A percentile compares a stretch with the other conserved stretches of the same genome.
Conservation (phyloP, 352 stramenopile species). For the Detonula confervacea region DNA sequence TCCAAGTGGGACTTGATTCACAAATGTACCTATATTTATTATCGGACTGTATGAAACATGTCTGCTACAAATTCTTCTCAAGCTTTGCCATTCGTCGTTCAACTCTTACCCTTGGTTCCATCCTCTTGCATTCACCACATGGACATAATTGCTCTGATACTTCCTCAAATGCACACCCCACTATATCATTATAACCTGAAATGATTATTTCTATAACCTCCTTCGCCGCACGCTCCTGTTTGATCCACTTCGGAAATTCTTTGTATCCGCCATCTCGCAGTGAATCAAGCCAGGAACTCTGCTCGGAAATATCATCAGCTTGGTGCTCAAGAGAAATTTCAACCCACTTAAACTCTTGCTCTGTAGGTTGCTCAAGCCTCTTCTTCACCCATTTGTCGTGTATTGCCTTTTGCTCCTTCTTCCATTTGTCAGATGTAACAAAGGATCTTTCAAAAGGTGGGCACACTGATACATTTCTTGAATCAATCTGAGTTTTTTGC, state of each 20-base stretch:
- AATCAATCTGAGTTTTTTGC: not conserved
- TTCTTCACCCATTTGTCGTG: not conserved
- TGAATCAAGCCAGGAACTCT: too few species aligned
- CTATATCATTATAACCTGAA: not conserved
- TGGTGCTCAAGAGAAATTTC: not conserved
- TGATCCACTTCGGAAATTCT: not conserved
- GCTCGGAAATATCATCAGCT: not conserved
- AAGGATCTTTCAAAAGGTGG: not conserved
- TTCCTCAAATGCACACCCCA: not conserved
- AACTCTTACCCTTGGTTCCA: not conserved
- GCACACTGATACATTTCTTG: not conserved
- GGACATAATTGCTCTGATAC: not conserved
- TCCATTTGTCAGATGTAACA: not conserved
- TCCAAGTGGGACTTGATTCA: too few species aligned
- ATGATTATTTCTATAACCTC: not conserved
- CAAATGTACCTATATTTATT: too few species aligned
- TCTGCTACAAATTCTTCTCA: too few species aligned
- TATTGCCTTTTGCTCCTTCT: not conserved
- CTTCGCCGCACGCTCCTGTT: not conserved
- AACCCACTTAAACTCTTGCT: not conserved
- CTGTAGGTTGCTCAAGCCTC: not conserved
- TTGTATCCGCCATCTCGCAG: not conserved
- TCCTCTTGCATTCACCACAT: not conserved
- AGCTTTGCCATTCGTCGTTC: too few species aligned
- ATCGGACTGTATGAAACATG: too few species aligned